Evolutionary conservation across 2,329 filamentous ascomycete species (phyloP), one percentile per base, ranked within the genome.

Genomic region (Diaporthe vaccinii): DNA sequence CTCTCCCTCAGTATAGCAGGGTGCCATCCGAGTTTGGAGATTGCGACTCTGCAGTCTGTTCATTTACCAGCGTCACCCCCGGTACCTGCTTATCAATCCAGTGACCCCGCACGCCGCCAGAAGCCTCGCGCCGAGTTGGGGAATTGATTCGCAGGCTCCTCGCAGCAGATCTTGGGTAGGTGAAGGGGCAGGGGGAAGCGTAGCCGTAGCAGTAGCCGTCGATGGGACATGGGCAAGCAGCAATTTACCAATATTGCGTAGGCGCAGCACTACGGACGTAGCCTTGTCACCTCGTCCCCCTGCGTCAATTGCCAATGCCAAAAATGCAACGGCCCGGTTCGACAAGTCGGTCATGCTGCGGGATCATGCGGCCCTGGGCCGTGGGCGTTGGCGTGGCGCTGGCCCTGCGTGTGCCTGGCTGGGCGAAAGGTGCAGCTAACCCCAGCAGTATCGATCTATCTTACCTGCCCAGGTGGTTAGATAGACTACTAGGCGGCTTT

Each of bases 251-350:
- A 17, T 36, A n/a, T 41, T 41, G 57, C 57, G 22, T 25, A 20
- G 17, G 8, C 44, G 17, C 15, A 44, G 41, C 41, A 49, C 46
- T 49, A 49, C 20, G 46, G 46, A 49, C 36, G 36, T 39, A 39
- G 22, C 49, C 14, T 28, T 7, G 14, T 25, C 51, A 15, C 46
- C 46, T n/a, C 15, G 4, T 2, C 20, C 44, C 62, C 62, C 62
- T 67, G 62, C 62, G 44, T 51, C 44, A 46, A 14, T 31, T 49
- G 44, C 59, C 62, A 67, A 67, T 51, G 62, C 62, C 62, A 67
- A 28, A 51, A 49, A 49, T 67, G 62, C 62, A 67, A 67, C 62
- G 62, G 62, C 44, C 62, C 62, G 62, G 62, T 67, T 67, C 41
- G 62, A 67, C 41, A 51, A 15, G 36, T 67, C 62, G 62, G 44